A percentile compares a stretch with the other conserved stretches of the same genome.
These are phyloP conservation scores for Cytospora piceae DNA, from an alignment of 2,329 filamentous ascomycete genomes.

Conservation along the genomic window DNA sequence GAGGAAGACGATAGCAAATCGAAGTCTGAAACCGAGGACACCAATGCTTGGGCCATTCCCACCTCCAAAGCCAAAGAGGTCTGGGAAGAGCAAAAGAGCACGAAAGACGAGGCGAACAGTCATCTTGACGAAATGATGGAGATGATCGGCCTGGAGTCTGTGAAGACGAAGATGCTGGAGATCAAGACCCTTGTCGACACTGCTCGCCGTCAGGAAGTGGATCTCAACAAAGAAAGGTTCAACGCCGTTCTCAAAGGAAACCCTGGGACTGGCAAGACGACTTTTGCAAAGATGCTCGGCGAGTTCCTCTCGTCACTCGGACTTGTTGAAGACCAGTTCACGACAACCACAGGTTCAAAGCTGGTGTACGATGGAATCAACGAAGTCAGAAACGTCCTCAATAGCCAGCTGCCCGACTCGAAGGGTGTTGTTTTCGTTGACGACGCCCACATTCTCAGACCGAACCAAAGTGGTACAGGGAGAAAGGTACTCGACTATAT, in stretches of 20 bases:
- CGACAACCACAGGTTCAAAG: slow-evolving; percentile 58
- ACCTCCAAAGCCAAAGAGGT: slow-evolving; percentile 17
- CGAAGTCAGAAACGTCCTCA: slow-evolving; percentile 59
- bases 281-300: slow-evolving; percentile 72
- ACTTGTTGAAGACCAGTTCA: neutral
- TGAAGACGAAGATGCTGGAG: slow-evolving; percentile 18
- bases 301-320: slow-evolving; percentile 7
- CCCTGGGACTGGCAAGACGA: slow-evolving; percentile 77
- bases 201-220: slow-evolving; percentile 12
- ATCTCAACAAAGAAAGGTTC: slow-evolving; percentile 39
- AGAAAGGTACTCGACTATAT: slow-evolving; percentile 70
- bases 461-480: slow-evolving; percentile 60
- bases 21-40: neutral
- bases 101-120: slow-evolving; percentile 4
- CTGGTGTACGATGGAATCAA: slow-evolving; percentile 65
- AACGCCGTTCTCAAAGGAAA: slow-evolving; percentile 73
- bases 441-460: slow-evolving; percentile 74
- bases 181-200: slow-evolving; percentile 22
- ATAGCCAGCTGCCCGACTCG: slow-evolving; percentile 56
- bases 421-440: slow-evolving; percentile 78
- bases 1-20: neutral
- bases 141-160: slow-evolving; percentile 17
- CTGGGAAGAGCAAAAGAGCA: slow-evolving; percentile 14
- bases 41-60: slow-evolving; percentile 12
- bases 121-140: slow-evolving; percentile 15